Conservation (phyloP, 805 yeast genomes). For the Hanseniaspora thailandica region DNA sequence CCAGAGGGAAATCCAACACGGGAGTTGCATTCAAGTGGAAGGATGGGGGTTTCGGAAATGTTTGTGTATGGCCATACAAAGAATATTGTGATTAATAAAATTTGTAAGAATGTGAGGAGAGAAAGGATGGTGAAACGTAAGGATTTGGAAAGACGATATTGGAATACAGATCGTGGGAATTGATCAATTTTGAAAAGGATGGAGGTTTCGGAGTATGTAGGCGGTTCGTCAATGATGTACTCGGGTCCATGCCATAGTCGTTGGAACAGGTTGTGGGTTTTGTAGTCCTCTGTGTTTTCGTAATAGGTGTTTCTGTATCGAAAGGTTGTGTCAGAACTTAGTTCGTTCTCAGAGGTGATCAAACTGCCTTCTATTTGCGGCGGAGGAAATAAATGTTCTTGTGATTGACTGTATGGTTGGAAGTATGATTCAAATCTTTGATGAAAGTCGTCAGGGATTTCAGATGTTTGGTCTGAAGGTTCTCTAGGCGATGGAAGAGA, state of each 20-base stretch:
- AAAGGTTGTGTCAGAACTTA: background rate
- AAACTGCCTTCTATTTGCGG: background rate
- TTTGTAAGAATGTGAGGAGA: conserved; percentile 36
- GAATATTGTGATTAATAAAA: conserved; percentile 33
- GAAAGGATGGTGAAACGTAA: conserved; percentile 37
- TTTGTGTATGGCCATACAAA: conserved; percentile 17
- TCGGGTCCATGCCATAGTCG: conserved; percentile 48
- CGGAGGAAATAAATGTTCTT: background rate
- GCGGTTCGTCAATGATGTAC: conserved; percentile 38
- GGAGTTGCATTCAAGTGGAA: conserved; percentile 31
- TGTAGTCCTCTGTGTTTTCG: background rate
- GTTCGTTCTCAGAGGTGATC: background rate
- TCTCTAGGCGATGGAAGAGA: background rate
- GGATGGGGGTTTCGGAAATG: conserved; percentile 25
- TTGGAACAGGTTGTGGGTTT: conserved; percentile 21
- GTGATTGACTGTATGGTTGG: background rate
- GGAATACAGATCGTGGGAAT: conserved; percentile 32
- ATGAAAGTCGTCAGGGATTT: background rate
- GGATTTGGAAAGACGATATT: conserved; percentile 30
- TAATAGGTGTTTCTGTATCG: background rate
- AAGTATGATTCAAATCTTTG: background rate
- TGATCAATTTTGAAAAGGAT: conserved; percentile 30
- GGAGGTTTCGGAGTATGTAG: conserved; percentile 27
- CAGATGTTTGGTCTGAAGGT: background rate
- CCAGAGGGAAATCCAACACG: conserved; percentile 37